Conservation (phyloP, 805 yeast genomes). For the Hanseniaspora singularis region DNA sequence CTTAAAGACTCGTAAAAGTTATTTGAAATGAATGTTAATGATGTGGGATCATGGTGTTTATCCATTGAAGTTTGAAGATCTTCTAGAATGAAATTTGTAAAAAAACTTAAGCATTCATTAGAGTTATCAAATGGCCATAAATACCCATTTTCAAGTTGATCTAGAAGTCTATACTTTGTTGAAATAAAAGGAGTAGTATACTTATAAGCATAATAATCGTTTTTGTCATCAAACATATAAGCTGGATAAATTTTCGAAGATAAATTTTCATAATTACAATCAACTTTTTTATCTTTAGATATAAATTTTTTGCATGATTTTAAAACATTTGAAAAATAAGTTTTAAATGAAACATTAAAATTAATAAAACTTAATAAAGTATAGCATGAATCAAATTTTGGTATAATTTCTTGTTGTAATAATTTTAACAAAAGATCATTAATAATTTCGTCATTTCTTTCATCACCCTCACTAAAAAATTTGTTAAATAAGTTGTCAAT, state of each 20-base stretch:
- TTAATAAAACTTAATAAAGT: too few relatives aligned
- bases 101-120: conserved; percentile 3
- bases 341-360: too few relatives aligned
- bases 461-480: background rate
- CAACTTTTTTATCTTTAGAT: background rate
- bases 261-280: background rate
- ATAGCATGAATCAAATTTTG: conserved; percentile 9
- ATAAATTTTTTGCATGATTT: too few relatives aligned
- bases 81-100: conserved; percentile 7
- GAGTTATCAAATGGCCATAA: conserved; percentile 5
- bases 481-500: background rate
- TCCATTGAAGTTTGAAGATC: background rate
- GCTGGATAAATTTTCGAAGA: background rate
- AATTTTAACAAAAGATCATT: background rate
- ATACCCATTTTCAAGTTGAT: conserved; percentile 2
- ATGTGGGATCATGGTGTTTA: background rate
- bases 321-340: too few relatives aligned
- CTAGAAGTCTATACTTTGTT: conserved; percentile 4
- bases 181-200: conserved; percentile 1
- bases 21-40: background rate
- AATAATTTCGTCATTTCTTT: background rate
- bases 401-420: background rate
- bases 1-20: conserved; percentile 3
- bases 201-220: background rate
- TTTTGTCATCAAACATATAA: background rate